phyloP scores from a whole-genome alignment of 1,139 yeast genomes.

The Diutina ranongensis region DNA sequence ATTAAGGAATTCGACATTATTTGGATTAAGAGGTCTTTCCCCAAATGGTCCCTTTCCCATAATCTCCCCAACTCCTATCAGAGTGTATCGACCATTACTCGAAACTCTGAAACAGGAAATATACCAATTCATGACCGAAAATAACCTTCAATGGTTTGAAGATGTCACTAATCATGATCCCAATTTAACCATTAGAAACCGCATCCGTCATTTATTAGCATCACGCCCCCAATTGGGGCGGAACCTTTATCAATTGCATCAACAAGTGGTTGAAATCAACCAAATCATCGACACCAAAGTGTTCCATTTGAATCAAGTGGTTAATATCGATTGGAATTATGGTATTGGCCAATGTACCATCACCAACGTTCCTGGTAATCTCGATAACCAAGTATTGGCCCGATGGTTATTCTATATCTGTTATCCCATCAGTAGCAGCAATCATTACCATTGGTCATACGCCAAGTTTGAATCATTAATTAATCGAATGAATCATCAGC shows the following conservation, averaged over 20 bases:
- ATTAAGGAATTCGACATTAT: conserved; percentile 40
- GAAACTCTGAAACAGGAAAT: conserved; percentile 31
- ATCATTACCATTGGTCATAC: conserved; percentile 35
- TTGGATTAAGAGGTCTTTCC: conserved; percentile 42
- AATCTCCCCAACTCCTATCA: conserved; percentile 13
- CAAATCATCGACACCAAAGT: conserved; percentile 12
- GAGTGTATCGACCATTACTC: conserved; percentile 44
- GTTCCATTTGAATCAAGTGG: conserved; percentile 10
- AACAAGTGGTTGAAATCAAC: conserved; percentile 13
- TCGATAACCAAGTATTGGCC: conserved; percentile 6
- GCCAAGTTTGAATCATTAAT: conserved; percentile 23
- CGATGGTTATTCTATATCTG: conserved; percentile 20
- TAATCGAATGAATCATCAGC: neutral
- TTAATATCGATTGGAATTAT: conserved; percentile 9
- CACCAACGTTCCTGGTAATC: neutral
- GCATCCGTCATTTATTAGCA: neutral
- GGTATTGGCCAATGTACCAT: conserved; percentile 7
- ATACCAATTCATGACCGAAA: conserved; percentile 29
- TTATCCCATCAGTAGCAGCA: conserved; percentile 26
- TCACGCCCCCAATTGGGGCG: conserved; percentile 22
- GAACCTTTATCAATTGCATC: conserved; percentile 29
- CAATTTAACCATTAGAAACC: conserved; percentile 27
- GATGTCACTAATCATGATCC: conserved; percentile 53
- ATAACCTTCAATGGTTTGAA: conserved; percentile 48
- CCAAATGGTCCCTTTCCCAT: conserved; percentile 18